Evolutionary conservation across 306 rosid genomes (phyloP).

Genomic region (Rosa multiflora): DNA sequence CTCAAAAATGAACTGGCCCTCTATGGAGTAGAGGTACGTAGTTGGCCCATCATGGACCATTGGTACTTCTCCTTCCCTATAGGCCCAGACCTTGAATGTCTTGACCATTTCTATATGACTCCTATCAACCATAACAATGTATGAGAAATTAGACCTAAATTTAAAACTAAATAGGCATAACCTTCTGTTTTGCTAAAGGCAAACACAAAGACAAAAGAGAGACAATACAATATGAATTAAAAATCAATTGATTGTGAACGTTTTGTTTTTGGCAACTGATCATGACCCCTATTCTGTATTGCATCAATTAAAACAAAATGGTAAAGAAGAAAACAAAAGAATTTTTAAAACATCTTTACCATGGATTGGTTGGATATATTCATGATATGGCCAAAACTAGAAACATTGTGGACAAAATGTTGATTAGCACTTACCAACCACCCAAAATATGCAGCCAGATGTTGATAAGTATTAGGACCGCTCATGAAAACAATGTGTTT

Average conservation of each 20-base stretch:
- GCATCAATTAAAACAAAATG: not conserved
- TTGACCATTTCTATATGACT: slow-evolving; percentile 62
- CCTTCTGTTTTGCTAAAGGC: not conserved
- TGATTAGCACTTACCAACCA: not conserved
- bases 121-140: slow-evolving; percentile 15
- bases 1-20: slow-evolving; percentile 64
- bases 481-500: not conserved
- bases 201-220: not conserved
- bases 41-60: slow-evolving; percentile 52
- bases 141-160: not conserved
- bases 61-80: slow-evolving; percentile 55
- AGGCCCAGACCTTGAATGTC: slow-evolving; percentile 57
- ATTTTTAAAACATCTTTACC: not conserved
- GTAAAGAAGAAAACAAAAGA: not conserved
- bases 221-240: not conserved
- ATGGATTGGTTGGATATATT: not conserved
- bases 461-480: not conserved
- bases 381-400: not conserved
- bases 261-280: not conserved
- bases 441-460: slow-evolving; percentile 6
- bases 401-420: not conserved
- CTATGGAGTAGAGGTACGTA: slow-evolving; percentile 60
- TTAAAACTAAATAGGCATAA: no score
- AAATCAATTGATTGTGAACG: not conserved
- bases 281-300: not conserved